Percentiles rank a stretch among this genome's conserved stretches.
phyloP scores from a whole-genome alignment of 352 stramenopile species.

The Globisporangium spiculum region DNA sequence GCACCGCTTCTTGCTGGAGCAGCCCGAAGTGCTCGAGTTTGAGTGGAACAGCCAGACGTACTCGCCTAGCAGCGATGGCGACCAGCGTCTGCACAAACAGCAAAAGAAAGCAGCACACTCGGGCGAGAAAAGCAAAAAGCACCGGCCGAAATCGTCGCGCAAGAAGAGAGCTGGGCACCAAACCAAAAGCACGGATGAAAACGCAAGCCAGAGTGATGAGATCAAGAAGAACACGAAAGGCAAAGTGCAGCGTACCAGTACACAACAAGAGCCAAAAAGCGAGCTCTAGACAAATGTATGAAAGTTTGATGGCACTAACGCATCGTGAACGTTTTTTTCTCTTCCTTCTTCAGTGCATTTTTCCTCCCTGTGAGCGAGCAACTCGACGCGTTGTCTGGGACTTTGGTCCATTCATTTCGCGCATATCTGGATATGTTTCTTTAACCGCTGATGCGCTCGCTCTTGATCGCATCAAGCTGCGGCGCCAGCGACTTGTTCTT shows the following conservation, averaged over 20 bases:
- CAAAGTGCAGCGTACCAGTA: constrained; percentile 6
- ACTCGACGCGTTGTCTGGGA: background rate
- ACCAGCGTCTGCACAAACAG: constrained; percentile 1
- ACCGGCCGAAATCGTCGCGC: background rate
- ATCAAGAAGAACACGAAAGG: constrained; percentile 4
- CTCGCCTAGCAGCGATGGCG: background rate
- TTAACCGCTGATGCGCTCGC: constrained; percentile 39
- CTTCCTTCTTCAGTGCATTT: background rate
- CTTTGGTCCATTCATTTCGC: background rate
- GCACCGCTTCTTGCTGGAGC: constrained; percentile 44
- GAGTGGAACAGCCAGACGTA: constrained; percentile 63
- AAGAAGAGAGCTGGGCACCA: background rate
- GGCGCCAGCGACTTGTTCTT: constrained; percentile 62
- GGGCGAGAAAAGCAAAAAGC: background rate
- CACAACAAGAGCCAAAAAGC: constrained; percentile 8
- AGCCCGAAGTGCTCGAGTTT: constrained; percentile 53
- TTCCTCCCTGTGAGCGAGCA: background rate
- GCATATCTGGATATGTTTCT: background rate
- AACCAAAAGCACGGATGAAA: constrained; percentile 17
- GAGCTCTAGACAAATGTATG: constrained; percentile 12
- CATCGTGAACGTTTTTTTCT: background rate
- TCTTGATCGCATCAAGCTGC: constrained; percentile 65
- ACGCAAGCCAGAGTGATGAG: background rate
- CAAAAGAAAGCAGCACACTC: constrained; percentile 21
- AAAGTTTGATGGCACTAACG: background rate